Base-by-base conservation (phyloP, 192 early-diverging fungal species). In the Chytriomyces sp. region DNA sequence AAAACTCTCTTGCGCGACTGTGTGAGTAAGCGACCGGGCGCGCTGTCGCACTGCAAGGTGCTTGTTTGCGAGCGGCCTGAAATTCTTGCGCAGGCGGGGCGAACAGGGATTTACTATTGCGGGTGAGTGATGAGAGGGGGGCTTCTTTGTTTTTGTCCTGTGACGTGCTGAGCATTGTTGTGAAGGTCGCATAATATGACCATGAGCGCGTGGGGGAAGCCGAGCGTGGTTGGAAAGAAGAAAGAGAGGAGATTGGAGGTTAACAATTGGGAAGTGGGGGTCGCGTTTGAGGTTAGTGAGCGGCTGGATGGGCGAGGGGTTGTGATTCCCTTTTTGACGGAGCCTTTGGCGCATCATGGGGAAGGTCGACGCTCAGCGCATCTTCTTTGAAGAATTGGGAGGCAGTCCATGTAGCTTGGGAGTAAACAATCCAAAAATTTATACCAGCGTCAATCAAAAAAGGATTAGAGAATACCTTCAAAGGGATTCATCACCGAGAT, bases 1-100 rank as follows among this genome's bases (percentile, higher is more conserved):
- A 38, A 49, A 40, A 36, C 38, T 38, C 36, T 75, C 3, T 22
- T 79, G 44, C 69, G 40, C 39, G 57, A 79, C 49, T 22, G 17
- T 4, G 44, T 69, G 5, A 67, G 62, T 3, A 65, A 26, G 33
- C 58, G 78, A 22, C 14, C 7, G 0, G 74, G 78, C 3, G 55
- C 66, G 3, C 39, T 79, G 4, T 55, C 59, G 8, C 78, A 79
- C 53, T 52, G 60, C 53, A 79, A 79, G 59, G 56, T 76, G n/a
- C 33, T 65, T 14, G 44, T 75, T 5, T 65, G 55, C 60, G 17
- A 2, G 38, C 44, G 44, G n/a, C 44, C n/a, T 10, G 44, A n/a
- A 14, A 14, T 10, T 10, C 10, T 49, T 10, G 44, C 10, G 26
- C 62, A 5, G n/a, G 5, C 4, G 25, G 4, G 14, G 26, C 0